phyloP scores from a whole-genome alignment of 1,284 basidiomycete genomes.

The Naganishia sp. region DNA sequence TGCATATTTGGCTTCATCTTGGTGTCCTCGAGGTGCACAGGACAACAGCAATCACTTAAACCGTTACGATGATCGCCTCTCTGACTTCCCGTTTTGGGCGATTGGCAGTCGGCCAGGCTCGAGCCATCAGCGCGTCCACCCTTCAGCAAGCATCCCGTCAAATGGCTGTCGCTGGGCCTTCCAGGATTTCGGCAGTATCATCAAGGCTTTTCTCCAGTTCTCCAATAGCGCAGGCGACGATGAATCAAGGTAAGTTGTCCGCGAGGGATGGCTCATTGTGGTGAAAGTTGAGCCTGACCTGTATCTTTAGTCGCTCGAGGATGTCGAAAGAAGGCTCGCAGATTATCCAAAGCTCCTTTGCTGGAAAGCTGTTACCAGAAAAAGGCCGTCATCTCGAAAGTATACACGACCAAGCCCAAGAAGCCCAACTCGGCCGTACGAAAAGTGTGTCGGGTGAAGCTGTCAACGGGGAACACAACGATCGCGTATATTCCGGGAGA shows the following conservation, averaged over 20 bases:
- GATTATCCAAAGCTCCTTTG: slow-evolving; percentile 70
- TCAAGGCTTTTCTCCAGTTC: slow-evolving; percentile 63
- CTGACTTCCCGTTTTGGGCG: slow-evolving; percentile 14
- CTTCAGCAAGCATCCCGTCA: slow-evolving; percentile 13
- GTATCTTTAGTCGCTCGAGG: slow-evolving; percentile 56
- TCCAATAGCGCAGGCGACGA: slow-evolving; percentile 63
- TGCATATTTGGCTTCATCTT: too few species aligned
- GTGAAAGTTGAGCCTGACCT: slow-evolving; percentile 11
- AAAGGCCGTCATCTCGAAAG: slow-evolving; percentile 83
- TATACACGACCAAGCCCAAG: slow-evolving; percentile 86
- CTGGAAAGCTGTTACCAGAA: slow-evolving; percentile 76
- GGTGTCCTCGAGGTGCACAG: too few species aligned
- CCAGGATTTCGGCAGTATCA: not conserved
- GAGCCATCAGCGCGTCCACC: slow-evolving; percentile 5
- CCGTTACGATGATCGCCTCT: not conserved
- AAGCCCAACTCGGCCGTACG: slow-evolving; percentile 99
- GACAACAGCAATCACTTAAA: not conserved
- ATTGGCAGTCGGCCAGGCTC: slow-evolving; percentile 17
- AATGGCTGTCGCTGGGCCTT: slow-evolving; percentile 14
- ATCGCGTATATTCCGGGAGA: slow-evolving; percentile 97
- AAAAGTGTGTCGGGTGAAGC: slow-evolving; percentile 92
- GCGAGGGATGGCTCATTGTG: slow-evolving; percentile 21
- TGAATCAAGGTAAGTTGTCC: slow-evolving; percentile 65
- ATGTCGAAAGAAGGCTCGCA: slow-evolving; percentile 57
- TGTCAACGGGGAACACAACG: slow-evolving; percentile 83